phyloP scores from a whole-genome alignment of 148 eudicot genomes.

The Pouteria glomerata region DNA sequence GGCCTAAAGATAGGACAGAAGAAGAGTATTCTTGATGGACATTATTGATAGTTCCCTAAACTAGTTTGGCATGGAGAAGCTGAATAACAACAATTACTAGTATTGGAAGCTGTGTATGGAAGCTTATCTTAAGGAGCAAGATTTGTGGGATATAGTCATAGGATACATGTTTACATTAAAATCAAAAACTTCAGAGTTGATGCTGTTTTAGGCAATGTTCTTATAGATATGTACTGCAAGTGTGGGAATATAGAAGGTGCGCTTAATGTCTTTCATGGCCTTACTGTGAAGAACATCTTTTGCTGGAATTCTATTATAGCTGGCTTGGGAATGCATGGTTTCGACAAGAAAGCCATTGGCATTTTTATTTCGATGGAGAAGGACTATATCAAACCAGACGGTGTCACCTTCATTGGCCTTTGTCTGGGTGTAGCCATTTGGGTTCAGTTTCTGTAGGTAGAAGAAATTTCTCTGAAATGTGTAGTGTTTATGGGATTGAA shows the following conservation, averaged over 20 bases:
- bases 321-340: slow-evolving; percentile 24
- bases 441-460: slow-evolving; percentile 21
- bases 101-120: neutral
- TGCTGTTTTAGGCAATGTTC: slow-evolving; percentile 29
- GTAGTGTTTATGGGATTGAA: slow-evolving; percentile 16
- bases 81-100: neutral
- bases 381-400: slow-evolving; percentile 23
- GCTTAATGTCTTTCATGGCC: slow-evolving; percentile 15
- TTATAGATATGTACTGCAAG: slow-evolving; percentile 48
- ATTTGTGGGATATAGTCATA: neutral
- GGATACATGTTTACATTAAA: slow-evolving; percentile 31
- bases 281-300: slow-evolving; percentile 16
- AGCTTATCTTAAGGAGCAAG: neutral
- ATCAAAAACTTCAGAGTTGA: slow-evolving; percentile 19
- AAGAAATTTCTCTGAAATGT: slow-evolving; percentile 19
- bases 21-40: too few relatives aligned
- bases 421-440: slow-evolving; percentile 23
- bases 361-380: slow-evolving; percentile 17
- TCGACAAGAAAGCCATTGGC: slow-evolving; percentile 15
- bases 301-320: slow-evolving; percentile 26
- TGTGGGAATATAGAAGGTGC: slow-evolving; percentile 36
- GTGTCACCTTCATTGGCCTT: slow-evolving; percentile 22
- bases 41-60: too few relatives aligned
- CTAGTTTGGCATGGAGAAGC: neutral
- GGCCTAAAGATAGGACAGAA: too few relatives aligned